Conservation (phyloP, 176 grass and related monocot species). For the Raddia distichophylla region DNA sequence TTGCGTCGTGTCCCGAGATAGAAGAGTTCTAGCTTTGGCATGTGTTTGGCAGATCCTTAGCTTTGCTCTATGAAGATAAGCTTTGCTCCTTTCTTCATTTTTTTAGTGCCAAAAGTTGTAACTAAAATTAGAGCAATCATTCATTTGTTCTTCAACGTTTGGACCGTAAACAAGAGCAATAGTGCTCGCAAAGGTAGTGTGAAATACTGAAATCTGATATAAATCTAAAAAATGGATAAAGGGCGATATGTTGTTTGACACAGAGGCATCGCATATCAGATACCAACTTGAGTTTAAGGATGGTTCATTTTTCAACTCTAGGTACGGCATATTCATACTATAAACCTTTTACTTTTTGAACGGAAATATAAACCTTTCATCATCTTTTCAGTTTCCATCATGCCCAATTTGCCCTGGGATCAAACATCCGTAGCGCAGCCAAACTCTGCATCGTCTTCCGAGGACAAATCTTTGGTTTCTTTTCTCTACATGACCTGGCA, state of each 20-base stretch:
- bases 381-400: neutral
- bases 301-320: no score
- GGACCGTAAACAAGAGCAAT: neutral
- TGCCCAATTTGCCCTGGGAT: neutral
- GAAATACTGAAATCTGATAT: constrained; percentile 27
- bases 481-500: neutral
- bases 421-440: constrained; percentile 14
- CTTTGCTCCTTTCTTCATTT: neutral
- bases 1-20: neutral
- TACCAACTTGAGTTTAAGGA: neutral
- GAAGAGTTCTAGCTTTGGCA: neutral
- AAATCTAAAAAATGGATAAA: neutral
- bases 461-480: neutral
- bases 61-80: neutral
- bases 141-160: neutral
- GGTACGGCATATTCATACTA: no score
- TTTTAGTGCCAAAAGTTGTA: neutral
- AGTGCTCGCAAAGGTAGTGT: neutral
- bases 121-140: neutral
- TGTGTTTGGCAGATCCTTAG: neutral
- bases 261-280: neutral
- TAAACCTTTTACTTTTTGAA: no score
- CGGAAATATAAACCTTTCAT: no score
- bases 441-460: constrained; percentile 30
- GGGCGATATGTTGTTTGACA: neutral